Base-by-base conservation (phyloP, 192 early-diverging fungal species). In the Lobosporangium transversale region DNA sequence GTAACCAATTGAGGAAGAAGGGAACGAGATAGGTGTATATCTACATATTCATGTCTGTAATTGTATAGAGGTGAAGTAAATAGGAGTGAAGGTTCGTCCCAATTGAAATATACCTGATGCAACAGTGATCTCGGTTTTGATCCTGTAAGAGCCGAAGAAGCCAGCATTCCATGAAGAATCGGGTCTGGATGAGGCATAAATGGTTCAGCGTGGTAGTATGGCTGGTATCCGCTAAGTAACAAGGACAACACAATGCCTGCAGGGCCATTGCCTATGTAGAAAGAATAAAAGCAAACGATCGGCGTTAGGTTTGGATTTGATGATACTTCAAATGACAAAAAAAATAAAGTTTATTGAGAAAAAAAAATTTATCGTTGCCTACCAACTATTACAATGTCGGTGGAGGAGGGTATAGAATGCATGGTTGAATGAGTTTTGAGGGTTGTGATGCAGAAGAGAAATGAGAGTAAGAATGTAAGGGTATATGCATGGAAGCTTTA, bases 161-260 rank as follows among this genome's bases (percentile, higher is more conserved):
- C 43, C 0, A 76, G 48, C 73, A 76, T 76, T 31, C 73, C 35
- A 33, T 76, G 73, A 7, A 76, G 42, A 44, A 76, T 76, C 29
- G 73, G 73, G 40, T 76, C 73, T 35, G 73, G 73, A 27, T 76
- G 73, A 0, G 73, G 65, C 24, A 30, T 40, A 0, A 45, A 37
- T 44, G 58, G 59, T 29, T 76, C 73, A 32, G 73, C 73, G 14
- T 76, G 51, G 42, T 76, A 76, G 23, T 62, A 76, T 15, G 73
- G 73, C 17, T 66, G 45, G 37, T 58, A 53, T 9, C 73, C 73
- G 49, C 33, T 76, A n/a, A 76, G 59, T 2, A 76, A 31, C 14
- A 76, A 45, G 1, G 73, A 76, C 26, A 76, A 35, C 29, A 76
- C 23, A 30, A 76, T 76, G 40, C 73, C 73, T 9, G 73, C 73